Base-by-base conservation (phyloP, 176 grass and related monocot species). In the Carex parvula region DNA sequence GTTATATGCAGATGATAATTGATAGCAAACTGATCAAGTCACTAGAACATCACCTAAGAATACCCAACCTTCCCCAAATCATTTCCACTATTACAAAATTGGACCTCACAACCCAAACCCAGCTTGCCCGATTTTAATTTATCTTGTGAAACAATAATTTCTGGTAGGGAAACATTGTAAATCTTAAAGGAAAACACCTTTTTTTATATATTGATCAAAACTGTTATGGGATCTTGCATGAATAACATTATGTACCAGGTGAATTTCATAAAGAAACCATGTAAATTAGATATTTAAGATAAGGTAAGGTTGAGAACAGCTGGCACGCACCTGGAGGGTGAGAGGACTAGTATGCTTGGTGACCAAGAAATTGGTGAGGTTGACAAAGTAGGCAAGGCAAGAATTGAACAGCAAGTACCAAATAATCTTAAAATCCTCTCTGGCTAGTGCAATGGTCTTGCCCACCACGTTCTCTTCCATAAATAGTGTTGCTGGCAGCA, bases 301-400 rank as follows among this genome's bases (percentile, higher is more conserved):
- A 56, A 56, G 73, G 24, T 56, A 44, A 71, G 17, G 39, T 71
- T 10, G 24, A 54, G 48, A 53, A 76, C 4, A 55, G 22, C 14
- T 55, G 14, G 24, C 57, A 78, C 6, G 5, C 85, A 84, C 84
- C 90, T 91, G 84, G 39, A 91, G 81, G 29, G 87, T 89, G 20
- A 91, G 58, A 24, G 90, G 79, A 68, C 90, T 91, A 2, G 90
- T 91, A 53, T 91, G 90, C 62, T 89, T 91, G 3, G 90, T 92
- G 60, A 92, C 90, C 90, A 92, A 79, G 87, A 92, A 89, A 50
- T 92, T 92, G 66, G 90, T 92, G 59, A 92, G 66, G 76, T 92
- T 92, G 8, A 92, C 90, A 0, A 92, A 92, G 71, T 92, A 92
- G 1, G 90, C 87, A 39, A 89, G 58, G 73, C 75, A 87, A 68